These are phyloP conservation scores for Amylocystis lapponica DNA, from an alignment of 768 basidiomycete genomes.

Conservation along the genomic window DNA sequence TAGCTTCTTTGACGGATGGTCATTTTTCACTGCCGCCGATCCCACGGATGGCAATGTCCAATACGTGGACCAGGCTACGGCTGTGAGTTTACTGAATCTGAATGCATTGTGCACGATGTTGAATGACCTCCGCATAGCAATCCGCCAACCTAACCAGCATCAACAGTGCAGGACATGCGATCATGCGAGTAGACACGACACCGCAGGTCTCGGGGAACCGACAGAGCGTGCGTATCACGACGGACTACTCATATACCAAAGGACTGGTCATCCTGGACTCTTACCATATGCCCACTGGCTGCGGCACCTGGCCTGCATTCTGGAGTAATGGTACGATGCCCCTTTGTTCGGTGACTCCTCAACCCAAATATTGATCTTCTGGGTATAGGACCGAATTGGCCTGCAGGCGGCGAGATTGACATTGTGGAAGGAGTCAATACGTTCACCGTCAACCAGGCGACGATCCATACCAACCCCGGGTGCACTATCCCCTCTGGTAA, in stretches of 20 bases:
- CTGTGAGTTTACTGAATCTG: constrained; percentile 33
- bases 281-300: constrained; percentile 85
- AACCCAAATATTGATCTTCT: neutral
- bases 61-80: constrained; percentile 59
- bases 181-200: constrained; percentile 90
- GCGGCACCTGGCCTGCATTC: constrained; percentile 74
- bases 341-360: neutral
- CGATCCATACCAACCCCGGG: constrained; percentile 72
- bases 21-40: constrained; percentile 63
- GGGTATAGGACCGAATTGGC: constrained; percentile 48
- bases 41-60: constrained; percentile 73
- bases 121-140: constrained; percentile 31
- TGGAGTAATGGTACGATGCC: constrained; percentile 30
- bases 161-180: constrained; percentile 65
- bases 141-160: constrained; percentile 56
- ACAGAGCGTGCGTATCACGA: constrained; percentile 74
- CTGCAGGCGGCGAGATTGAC: constrained; percentile 70
- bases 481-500: constrained; percentile 56
- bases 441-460: constrained; percentile 76
- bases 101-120: neutral
- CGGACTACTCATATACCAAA: constrained; percentile 51
- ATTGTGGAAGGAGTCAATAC: constrained; percentile 84
- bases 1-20: constrained; percentile 79
- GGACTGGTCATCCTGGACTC: constrained; percentile 79
- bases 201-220: constrained; percentile 57